Percentiles rank a stretch among this genome's conserved stretches.
Evolutionary conservation across 495 filamentous ascomycete genomes (phyloP).

Genomic region (Penicillium fimorum): DNA sequence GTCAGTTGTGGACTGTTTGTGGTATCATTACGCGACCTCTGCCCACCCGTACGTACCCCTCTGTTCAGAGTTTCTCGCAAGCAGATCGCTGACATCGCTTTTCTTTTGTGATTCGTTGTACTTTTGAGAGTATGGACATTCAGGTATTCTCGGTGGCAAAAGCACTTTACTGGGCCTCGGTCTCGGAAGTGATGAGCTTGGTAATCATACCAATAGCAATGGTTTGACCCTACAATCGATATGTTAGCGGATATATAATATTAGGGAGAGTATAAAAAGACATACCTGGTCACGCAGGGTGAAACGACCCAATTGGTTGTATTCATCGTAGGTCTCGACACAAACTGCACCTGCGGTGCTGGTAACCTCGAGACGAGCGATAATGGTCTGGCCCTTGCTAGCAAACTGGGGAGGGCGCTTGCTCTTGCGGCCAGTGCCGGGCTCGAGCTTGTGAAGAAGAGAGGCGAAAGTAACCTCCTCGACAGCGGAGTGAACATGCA

Average conservation of each 20-base stretch:
- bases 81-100: slow-evolving; percentile 6
- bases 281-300: slow-evolving; percentile 89
- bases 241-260: slow-evolving; percentile 12
- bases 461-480: slow-evolving; percentile 89
- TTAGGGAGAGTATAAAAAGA: slow-evolving; percentile 15
- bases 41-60: slow-evolving; percentile 23
- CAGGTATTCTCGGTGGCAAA: slow-evolving; percentile 4
- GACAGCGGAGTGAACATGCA: slow-evolving; percentile 88
- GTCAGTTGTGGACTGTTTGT: slow-evolving; percentile 31
- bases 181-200: slow-evolving; percentile 62
- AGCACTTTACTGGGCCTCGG: slow-evolving; percentile 30
- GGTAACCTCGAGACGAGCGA: slow-evolving; percentile 83
- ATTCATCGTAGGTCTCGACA: slow-evolving; percentile 90
- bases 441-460: slow-evolving; percentile 92
- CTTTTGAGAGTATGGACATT: slow-evolving; percentile 18
- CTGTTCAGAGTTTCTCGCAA: slow-evolving; percentile 15
- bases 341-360: slow-evolving; percentile 84
- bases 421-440: slow-evolving; percentile 90
- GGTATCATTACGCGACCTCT: slow-evolving; percentile 27
- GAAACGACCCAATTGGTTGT: slow-evolving; percentile 90
- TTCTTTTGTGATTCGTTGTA: slow-evolving; percentile 15
- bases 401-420: slow-evolving; percentile 91
- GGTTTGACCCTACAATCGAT: slow-evolving; percentile 71
- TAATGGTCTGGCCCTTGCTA: slow-evolving; percentile 88
- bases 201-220: slow-evolving; percentile 97